Base-by-base conservation (phyloP, 148 eudicot species). In the Silene conica region DNA sequence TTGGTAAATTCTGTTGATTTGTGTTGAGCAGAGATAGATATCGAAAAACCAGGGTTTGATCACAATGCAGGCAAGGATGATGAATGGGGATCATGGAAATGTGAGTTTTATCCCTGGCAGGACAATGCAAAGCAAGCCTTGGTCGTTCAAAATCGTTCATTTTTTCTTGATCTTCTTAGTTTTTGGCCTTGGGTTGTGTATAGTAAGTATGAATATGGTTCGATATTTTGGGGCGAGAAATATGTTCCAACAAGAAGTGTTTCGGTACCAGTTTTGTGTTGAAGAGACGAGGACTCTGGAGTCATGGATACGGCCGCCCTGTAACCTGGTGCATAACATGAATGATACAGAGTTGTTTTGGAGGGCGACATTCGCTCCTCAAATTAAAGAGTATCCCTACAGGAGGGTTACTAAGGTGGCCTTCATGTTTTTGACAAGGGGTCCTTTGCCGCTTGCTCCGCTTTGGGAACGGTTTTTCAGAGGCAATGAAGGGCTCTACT, bases 371-470 rank as follows among this genome's bases (percentile, higher is more conserved):
- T 83, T 83, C 59, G 83, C 73, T 21, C 86, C 89, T 43, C 72
- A 64, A 31, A 83, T 81, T 4, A 79, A 72, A 48, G 67, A 72
- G 43, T 86, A 79, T 70, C 89, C 89, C 8, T 86, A 77, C 52
- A 78, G 43, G 8, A 79, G 89, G 74, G 79, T 67, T 26, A 79
- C 81, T 18, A 86, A 83, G 84, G 59, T 86, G n/a, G 89, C 89
- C 1, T 86, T 86, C 72, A 79, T 85, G 88, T 83, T 85, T 69
- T 52, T 85, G 15, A 80, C 88, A 1, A 77, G 88, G 48, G 88
- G 88, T 4, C 85, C 85, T 55, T 59, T 85, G 66, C 88, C 88
- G 13, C 75, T 85, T 22, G 45, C 84, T 3, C 88, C 86, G 66
- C 79, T 85, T 0, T 85, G 88, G 88, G 88, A 85, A 48, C 73